phyloP scores from a whole-genome alignment of 495 filamentous ascomycete species.

The Letharia columbiana region DNA sequence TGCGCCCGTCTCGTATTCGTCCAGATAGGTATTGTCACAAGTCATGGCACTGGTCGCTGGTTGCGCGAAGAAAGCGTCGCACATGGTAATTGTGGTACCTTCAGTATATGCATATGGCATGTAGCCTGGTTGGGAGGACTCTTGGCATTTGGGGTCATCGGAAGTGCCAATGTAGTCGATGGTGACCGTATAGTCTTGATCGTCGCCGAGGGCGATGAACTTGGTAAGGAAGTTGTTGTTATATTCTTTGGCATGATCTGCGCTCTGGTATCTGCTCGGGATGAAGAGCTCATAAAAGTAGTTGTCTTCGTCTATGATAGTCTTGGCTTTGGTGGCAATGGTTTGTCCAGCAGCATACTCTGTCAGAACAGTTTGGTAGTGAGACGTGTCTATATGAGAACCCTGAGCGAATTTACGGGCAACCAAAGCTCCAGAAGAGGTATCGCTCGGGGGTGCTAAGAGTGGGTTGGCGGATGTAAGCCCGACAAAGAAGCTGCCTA shows the following conservation, averaged over 20 bases:
- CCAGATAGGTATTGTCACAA: background rate
- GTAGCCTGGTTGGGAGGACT: background rate
- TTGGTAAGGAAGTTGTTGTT: background rate
- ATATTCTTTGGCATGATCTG: background rate
- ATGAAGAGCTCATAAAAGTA: background rate
- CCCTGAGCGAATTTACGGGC: background rate
- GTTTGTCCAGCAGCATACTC: background rate
- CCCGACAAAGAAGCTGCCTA: background rate
- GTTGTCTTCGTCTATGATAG: background rate
- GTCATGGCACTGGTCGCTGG: background rate
- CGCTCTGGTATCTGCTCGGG: background rate
- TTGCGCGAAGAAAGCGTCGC: background rate
- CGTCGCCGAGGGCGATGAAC: background rate
- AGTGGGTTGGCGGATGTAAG: background rate
- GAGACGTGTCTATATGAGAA: background rate
- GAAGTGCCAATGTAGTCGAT: background rate
- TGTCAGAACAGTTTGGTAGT: background rate
- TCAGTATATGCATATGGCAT: background rate
- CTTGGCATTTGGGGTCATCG: background rate
- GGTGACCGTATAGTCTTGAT: background rate
- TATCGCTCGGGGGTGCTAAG: background rate
- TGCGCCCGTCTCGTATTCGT: background rate
- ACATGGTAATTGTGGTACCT: background rate
- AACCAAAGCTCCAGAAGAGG: conserved; percentile 1
- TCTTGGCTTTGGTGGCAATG: conserved; percentile 1